A percentile compares a stretch with the other conserved stretches of the same genome.
phyloP scores from a whole-genome alignment of 768 basidiomycete species.

The Leucocoprinus birnbaumii region DNA sequence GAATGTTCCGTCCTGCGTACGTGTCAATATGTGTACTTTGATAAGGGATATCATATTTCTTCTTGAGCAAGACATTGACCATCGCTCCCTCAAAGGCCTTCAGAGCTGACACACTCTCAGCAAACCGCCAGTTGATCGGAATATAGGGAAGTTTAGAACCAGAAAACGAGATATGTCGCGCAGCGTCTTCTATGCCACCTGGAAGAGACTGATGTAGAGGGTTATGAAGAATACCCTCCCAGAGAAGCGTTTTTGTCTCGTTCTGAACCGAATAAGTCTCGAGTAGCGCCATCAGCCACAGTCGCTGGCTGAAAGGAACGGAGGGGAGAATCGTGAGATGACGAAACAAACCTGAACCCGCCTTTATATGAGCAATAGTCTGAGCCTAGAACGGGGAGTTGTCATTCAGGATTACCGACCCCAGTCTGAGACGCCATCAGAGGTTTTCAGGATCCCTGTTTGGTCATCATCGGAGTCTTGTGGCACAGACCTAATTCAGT shows the following conservation, averaged over 20 bases:
- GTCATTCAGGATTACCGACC: no score
- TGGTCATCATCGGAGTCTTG: no score
- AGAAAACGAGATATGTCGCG: conserved; percentile 13
- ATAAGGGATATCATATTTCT: conserved; percentile 19
- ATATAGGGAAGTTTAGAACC: conserved; percentile 15
- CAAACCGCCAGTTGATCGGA: conserved; percentile 24
- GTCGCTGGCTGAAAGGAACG: neutral
- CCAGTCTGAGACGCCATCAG: no score
- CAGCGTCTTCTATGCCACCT: conserved; percentile 14
- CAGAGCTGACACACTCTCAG: conserved; percentile 24
- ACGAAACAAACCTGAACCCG: neutral
- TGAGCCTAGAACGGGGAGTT: no score
- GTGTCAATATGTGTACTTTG: conserved; percentile 22
- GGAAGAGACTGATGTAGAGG: conserved; percentile 12
- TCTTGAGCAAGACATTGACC: conserved; percentile 21
- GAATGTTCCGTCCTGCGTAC: conserved; percentile 9
- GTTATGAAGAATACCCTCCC: conserved; percentile 15
- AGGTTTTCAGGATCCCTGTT: no score
- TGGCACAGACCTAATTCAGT: no score
- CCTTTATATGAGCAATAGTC: no score
- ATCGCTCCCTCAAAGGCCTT: conserved; percentile 25
- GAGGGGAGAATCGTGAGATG: neutral
- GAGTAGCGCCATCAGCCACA: neutral
- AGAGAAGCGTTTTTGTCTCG: conserved; percentile 11
- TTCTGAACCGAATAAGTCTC: conserved; percentile 13